Conservation (phyloP, 140 eudicot genomes). For the Bidens hawaiensis region DNA sequence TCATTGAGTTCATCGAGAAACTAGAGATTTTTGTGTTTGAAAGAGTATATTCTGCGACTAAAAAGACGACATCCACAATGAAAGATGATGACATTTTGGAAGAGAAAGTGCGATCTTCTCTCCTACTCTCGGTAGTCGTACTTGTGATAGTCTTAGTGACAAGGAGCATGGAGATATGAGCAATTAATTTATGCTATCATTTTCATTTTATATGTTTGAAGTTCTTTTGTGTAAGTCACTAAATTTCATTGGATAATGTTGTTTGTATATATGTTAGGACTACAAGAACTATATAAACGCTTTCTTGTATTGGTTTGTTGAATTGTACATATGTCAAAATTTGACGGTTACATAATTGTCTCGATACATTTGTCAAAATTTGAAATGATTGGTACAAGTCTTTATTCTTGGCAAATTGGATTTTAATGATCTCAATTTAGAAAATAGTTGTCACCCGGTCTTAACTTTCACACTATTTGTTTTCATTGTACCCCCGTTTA, state of each 20-base stretch:
- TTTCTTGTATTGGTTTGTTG: no score
- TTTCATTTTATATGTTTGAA: neutral
- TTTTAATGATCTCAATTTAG: no score
- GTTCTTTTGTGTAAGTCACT: neutral
- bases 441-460: no score
- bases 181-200: neutral
- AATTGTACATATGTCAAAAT: no score
- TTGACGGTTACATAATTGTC: no score
- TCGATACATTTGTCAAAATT: no score
- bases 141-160: slow-evolving; percentile 54
- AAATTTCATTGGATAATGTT: neutral
- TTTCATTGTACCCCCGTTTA: no score
- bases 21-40: slow-evolving; percentile 29
- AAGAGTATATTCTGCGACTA: slow-evolving; percentile 14
- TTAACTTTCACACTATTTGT: no score
- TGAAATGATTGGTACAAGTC: no score
- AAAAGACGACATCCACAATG: slow-evolving; percentile 24
- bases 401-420: no score
- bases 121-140: slow-evolving; percentile 49
- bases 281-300: no score
- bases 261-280: no score
- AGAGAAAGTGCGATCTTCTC: slow-evolving; percentile 49
- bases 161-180: slow-evolving; percentile 31
- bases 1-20: slow-evolving; percentile 35
- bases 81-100: slow-evolving; percentile 33